These are phyloP conservation scores for Geotrichum aggregatum DNA, from an alignment of 1,139 yeast genomes.

Conservation along the genomic window DNA sequence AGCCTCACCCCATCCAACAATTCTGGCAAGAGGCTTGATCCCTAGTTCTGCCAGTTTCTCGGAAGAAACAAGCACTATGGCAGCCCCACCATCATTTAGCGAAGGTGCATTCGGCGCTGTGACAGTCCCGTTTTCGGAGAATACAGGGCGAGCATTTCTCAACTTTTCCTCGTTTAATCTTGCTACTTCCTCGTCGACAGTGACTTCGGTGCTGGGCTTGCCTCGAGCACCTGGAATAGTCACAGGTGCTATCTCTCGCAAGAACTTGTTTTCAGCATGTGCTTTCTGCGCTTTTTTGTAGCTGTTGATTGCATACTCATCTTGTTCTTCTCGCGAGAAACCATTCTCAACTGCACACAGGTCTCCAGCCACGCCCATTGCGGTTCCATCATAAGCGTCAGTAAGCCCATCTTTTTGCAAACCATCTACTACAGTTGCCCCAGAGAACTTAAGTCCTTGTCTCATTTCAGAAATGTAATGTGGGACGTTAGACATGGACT, in stretches of 20 bases:
- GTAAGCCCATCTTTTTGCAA: conserved; percentile 84
- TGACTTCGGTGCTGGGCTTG: conserved; percentile 73
- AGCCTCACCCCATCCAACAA: conserved; percentile 96
- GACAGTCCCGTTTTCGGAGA: conserved; percentile 80
- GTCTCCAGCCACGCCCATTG: conserved; percentile 97
- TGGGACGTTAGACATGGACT: conserved; percentile 94
- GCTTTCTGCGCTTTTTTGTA: conserved; percentile 82
- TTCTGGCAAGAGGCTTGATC: conserved; percentile 80
- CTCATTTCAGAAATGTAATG: conserved; percentile 86
- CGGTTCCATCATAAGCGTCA: conserved; percentile 79
- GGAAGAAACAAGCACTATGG: conserved; percentile 80
- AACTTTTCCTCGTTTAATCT: conserved; percentile 74
- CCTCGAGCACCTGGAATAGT: conserved; percentile 88
- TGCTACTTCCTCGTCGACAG: conserved; percentile 71
- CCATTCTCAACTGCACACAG: conserved; percentile 75
- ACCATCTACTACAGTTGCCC: conserved; percentile 73
- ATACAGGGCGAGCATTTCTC: conserved; percentile 81
- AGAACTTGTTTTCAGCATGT: conserved; percentile 71
- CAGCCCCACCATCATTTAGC: conserved; percentile 96
- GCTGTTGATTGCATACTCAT: conserved; percentile 80
- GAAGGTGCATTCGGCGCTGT: conserved; percentile 97
- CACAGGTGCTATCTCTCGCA: conserved; percentile 75
- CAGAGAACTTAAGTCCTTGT: conserved; percentile 86
- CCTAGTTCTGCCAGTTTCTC: conserved; percentile 76
- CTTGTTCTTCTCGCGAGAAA: conserved; percentile 70